Conservation (phyloP, 2,329 filamentous ascomycete genomes). For the Talaromyces sp. region DNA sequence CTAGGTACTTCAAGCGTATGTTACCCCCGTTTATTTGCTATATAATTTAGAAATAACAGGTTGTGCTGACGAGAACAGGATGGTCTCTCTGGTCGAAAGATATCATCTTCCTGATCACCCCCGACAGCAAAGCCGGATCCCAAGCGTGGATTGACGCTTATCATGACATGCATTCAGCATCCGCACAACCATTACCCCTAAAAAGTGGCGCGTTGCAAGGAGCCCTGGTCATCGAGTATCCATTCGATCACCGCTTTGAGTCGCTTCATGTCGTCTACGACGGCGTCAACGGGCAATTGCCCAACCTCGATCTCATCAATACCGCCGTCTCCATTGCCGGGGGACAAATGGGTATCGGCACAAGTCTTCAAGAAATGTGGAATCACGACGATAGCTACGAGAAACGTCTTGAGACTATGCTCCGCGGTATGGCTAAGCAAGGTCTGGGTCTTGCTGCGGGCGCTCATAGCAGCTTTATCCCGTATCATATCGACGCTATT, state of each 20-base stretch:
- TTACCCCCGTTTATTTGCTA: not conserved
- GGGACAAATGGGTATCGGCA: conserved; percentile 85
- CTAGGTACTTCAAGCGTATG: conserved; percentile 85
- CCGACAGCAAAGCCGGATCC: conserved; percentile 82
- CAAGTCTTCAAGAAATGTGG: conserved; percentile 81
- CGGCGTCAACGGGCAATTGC: conserved; percentile 89
- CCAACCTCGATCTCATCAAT: conserved; percentile 94
- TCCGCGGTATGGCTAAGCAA: conserved; percentile 88
- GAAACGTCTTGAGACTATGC: conserved; percentile 79
- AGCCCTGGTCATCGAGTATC: conserved; percentile 88
- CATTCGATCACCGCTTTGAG: conserved; percentile 77
- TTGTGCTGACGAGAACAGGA: conserved; percentile 42
- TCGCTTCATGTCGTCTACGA: conserved; percentile 90
- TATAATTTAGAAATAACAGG: not conserved
- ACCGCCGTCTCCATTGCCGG: conserved; percentile 81
- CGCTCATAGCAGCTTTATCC: conserved; percentile 91
- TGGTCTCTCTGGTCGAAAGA: conserved; percentile 99
- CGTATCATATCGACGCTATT: conserved; percentile 94
- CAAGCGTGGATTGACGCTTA: conserved; percentile 98
- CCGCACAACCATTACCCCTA: conserved; percentile 70
- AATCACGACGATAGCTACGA: conserved; percentile 69
- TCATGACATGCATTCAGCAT: conserved; percentile 74
- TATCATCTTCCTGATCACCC: conserved; percentile 84
- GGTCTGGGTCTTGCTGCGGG: conserved; percentile 83
- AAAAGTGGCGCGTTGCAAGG: conserved; percentile 93